A percentile compares a stretch with the other conserved stretches of the same genome.
These are phyloP conservation scores for Aristolochia californica DNA, from an alignment of 164 flowering plant genomes.

Conservation along the genomic window DNA sequence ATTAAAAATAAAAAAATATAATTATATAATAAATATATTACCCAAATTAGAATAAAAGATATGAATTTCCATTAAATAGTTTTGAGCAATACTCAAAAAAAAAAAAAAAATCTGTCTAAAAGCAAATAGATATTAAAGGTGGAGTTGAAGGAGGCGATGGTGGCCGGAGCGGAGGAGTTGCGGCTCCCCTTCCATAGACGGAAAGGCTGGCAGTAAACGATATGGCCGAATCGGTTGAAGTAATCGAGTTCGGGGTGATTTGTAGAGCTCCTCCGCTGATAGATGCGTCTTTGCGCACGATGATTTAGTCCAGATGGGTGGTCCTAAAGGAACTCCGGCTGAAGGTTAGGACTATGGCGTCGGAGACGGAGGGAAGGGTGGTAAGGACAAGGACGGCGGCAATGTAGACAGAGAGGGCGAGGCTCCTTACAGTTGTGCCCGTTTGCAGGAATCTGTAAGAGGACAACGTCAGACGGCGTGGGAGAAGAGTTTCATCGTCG, in stretches of 20 bases:
- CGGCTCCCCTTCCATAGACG: conserved; percentile 16
- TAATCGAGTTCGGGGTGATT: conserved; percentile 28
- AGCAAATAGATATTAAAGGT: too few species aligned
- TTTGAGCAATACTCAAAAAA: too few species aligned
- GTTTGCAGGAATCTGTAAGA: neutral
- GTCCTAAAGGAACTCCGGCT: neutral
- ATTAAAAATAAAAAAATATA: too few species aligned
- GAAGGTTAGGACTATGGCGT: neutral
- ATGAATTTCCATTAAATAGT: too few species aligned
- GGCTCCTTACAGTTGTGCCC: neutral
- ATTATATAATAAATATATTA: too few species aligned
- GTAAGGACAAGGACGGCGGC: neutral
- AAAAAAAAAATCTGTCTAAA: too few species aligned
- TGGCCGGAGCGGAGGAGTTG: neutral
- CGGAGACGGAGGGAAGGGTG: neutral
- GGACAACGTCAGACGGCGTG: too few species aligned
- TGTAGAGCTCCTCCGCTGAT: conserved; percentile 24
- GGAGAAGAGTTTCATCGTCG: neutral
- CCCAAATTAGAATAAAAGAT: too few species aligned
- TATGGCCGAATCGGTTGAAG: conserved; percentile 22
- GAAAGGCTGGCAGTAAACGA: conserved; percentile 10
- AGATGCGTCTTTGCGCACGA: conserved; percentile 4
- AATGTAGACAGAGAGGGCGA: neutral
- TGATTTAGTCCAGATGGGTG: neutral
- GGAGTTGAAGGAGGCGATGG: conserved; percentile 37